Base-by-base conservation (phyloP, 495 filamentous ascomycete species). In the Penicillium riverlandense region DNA sequence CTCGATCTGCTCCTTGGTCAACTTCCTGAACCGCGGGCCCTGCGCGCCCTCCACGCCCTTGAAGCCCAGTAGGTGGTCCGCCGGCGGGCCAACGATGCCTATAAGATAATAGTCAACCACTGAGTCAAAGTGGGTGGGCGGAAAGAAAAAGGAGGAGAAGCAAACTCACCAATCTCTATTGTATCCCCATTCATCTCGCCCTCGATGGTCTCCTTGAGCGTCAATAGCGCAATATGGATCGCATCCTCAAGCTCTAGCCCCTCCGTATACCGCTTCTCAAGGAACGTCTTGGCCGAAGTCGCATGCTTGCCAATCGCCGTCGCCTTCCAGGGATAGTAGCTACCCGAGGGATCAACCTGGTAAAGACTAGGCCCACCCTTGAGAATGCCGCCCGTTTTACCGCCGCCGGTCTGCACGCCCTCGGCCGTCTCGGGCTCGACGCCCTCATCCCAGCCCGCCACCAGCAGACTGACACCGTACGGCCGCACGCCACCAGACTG, bases 131-230 rank as follows among this genome's bases (percentile, higher is more conserved):
- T 35, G 11, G 4, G 29, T 28, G 22, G 29, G 4, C 4, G 30
- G 7, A 29, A 4, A 6, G 27, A 10, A 32, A 43, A 13, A 29
- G 28, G 11, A 8, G 28, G 29, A 13, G 29, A 7, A 38, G 6
- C 28, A 37, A 49, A 54, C 84, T 69, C 59, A 91, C 91, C 91
- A 57, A 99, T 96, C 74, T 99, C 92, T 54, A 99, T 91, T 34
- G 92, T 97, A 66, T 97, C 94, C 39, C 92, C 92, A 58, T 88
- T 97, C 92, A 97, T 96, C 71, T 98, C 92, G 16, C 92, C 92
- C 67, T 96, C 92, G 53, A 97, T 97, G 27, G 90, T 95, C 78
- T 99, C 92, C 76, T 99, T 99, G 63, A 99, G 70, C 35, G 92
- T 99, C 64, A 97, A 71, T 42, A 99, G 77, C 39, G 92, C 92